These are phyloP conservation scores for Lactarius hengduanensis DNA, from an alignment of 768 basidiomycete genomes.

Conservation along the genomic window DNA sequence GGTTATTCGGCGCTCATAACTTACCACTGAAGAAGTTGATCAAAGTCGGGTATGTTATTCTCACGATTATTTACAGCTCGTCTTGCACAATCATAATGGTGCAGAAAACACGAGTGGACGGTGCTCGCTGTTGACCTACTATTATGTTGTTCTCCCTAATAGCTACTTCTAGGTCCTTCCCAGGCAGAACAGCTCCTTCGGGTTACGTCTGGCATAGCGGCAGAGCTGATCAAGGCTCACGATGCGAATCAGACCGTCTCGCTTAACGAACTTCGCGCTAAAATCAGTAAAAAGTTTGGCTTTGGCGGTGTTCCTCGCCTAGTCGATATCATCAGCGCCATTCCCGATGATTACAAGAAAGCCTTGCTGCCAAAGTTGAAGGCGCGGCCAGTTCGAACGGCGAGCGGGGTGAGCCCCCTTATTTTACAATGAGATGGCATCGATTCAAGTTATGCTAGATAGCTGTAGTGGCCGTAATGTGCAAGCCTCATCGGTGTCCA, in stretches of 20 bases:
- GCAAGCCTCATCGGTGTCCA: constrained; percentile 98
- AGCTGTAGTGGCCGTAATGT: constrained; percentile 99
- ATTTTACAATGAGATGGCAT: neutral
- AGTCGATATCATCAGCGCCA: constrained; percentile 97
- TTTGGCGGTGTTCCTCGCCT: constrained; percentile 87
- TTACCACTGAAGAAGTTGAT: neutral
- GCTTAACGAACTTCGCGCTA: constrained; percentile 82
- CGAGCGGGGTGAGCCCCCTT: constrained; percentile 77
- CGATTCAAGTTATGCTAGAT: constrained; percentile 51
- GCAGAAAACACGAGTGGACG: constrained; percentile 43
- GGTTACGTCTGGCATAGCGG: constrained; percentile 92
- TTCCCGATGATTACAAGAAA: constrained; percentile 96
- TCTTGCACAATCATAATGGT: constrained; percentile 36
- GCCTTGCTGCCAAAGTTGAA: constrained; percentile 84
- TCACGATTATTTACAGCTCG: constrained; percentile 4
- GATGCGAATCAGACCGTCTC: constrained; percentile 76
- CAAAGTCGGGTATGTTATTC: constrained; percentile 7
- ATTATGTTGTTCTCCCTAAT: neutral
- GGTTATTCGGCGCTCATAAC: neutral
- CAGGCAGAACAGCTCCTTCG: constrained; percentile 90
- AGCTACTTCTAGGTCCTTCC: constrained; percentile 55
- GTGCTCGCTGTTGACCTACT: constrained; percentile 25
- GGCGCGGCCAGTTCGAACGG: constrained; percentile 93
- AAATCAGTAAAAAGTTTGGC: constrained; percentile 86
- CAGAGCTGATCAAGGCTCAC: constrained; percentile 88